These are phyloP conservation scores for Colletotrichum simmondsii DNA, from an alignment of 2,329 filamentous ascomycete genomes.

Conservation along the genomic window DNA sequence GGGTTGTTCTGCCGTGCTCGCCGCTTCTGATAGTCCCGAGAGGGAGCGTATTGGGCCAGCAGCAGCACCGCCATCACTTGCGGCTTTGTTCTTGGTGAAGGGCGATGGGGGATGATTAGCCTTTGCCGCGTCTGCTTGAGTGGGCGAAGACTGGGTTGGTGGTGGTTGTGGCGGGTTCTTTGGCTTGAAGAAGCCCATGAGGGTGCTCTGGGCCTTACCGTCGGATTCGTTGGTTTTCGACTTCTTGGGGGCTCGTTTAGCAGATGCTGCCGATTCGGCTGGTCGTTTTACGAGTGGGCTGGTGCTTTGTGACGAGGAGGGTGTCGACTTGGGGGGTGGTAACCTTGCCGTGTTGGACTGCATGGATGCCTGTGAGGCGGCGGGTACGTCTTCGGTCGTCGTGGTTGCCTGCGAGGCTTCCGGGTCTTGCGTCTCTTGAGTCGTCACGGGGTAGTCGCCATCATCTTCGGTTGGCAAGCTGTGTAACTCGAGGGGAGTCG, in stretches of 20 bases:
- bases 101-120: background rate
- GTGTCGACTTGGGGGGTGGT: constrained; percentile 46
- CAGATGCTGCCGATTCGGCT: constrained; percentile 16
- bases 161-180: constrained; percentile 47
- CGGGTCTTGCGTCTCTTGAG: background rate
- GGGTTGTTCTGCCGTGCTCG: too few relatives aligned
- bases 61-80: background rate
- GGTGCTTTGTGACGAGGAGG: constrained; percentile 14
- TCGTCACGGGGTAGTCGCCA: background rate
- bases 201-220: constrained; percentile 60
- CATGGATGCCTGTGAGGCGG: constrained; percentile 8
- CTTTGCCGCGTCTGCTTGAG: background rate
- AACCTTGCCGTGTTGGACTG: constrained; percentile 15
- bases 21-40: background rate
- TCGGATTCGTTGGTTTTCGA: constrained; percentile 40
- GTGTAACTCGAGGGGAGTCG: background rate
- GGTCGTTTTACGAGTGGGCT: constrained; percentile 34
- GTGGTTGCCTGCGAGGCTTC: background rate
- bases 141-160: background rate
- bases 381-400: background rate
- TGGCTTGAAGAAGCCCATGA: constrained; percentile 84
- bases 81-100: background rate
- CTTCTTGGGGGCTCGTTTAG: constrained; percentile 49
- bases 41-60: background rate
- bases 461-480: background rate